Percentiles rank a stretch among this genome's conserved stretches.
phyloP scores from a whole-genome alignment of 2,329 filamentous ascomycete species.

The Colletotrichum gloeosporioides region DNA sequence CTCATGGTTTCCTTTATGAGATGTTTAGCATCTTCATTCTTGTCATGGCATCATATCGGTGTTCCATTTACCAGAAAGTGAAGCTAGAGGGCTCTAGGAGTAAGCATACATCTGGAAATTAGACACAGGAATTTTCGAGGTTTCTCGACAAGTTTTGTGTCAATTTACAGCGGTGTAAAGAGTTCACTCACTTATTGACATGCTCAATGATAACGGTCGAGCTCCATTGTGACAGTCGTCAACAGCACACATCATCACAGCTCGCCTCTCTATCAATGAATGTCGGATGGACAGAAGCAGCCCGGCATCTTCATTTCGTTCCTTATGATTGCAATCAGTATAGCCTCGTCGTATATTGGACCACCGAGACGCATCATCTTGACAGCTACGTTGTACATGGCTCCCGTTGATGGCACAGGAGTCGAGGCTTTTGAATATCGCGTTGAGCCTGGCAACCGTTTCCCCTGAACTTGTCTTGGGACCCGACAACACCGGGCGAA shows the following conservation, averaged over 20 bases:
- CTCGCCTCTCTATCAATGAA: not conserved
- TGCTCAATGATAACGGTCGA: not conserved
- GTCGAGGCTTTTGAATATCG: not conserved
- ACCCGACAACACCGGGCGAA: not conserved
- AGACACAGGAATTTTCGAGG: not conserved
- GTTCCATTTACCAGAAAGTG: not conserved
- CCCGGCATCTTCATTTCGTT: not conserved
- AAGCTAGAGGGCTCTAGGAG: not conserved
- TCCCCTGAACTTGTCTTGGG: accelerated
- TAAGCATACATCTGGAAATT: not conserved
- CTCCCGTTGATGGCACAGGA: not conserved
- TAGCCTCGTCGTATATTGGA: not conserved
- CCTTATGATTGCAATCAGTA: accelerated
- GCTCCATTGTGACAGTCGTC: not conserved
- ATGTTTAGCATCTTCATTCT: not conserved
- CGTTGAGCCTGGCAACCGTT: not conserved
- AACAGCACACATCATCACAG: not conserved
- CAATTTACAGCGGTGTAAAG: not conserved
- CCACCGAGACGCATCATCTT: not conserved
- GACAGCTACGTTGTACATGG: not conserved
- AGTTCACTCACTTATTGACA: not conserved
- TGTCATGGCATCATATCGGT: not conserved
- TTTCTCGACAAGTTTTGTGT: not conserved
- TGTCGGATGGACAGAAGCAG: not conserved
- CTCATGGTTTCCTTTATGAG: not conserved